Conservation (phyloP, 441 rosid genomes). For the Aleurites moluccanus region DNA sequence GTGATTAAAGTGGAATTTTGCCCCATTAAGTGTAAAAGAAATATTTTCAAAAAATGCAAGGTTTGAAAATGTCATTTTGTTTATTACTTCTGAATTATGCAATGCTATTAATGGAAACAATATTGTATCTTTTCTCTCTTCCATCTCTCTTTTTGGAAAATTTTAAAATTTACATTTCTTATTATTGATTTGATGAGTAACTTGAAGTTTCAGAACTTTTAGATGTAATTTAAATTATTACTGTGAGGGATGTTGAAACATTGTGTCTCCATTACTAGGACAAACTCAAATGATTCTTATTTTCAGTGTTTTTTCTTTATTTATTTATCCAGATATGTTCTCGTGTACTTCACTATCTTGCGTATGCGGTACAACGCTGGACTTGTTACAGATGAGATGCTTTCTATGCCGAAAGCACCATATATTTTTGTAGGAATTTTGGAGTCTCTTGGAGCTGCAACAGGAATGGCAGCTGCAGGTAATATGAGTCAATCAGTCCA, state of each 20-base stretch:
- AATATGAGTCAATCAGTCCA: conserved; percentile 14
- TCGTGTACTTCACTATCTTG: conserved; percentile 74
- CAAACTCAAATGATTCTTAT: conserved; percentile 2
- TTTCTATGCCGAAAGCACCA: conserved; percentile 77
- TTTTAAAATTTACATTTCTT: neutral
- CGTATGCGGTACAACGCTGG: conserved; percentile 73
- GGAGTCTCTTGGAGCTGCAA: conserved; percentile 87
- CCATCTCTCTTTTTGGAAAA: neutral
- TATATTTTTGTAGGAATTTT: conserved; percentile 71
- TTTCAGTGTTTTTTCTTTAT: conserved; percentile 7
- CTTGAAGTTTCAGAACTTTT: neutral
- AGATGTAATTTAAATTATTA: neutral
- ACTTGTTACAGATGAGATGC: conserved; percentile 86
- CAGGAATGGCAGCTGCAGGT: conserved; percentile 99
- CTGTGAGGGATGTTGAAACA: neutral
- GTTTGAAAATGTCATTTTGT: neutral
- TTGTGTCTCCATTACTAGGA: neutral
- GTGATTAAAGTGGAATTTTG: neutral
- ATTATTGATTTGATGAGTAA: no score
- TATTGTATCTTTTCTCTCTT: neutral
- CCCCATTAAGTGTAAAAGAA: neutral
- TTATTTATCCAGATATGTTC: conserved; percentile 61
- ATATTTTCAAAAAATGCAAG: neutral
- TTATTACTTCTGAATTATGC: neutral
- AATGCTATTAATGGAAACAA: neutral